A percentile compares a stretch with the other conserved stretches of the same genome.
Conservation (phyloP, 768 basidiomycete species). For the Exsudoporus frostii region DNA sequence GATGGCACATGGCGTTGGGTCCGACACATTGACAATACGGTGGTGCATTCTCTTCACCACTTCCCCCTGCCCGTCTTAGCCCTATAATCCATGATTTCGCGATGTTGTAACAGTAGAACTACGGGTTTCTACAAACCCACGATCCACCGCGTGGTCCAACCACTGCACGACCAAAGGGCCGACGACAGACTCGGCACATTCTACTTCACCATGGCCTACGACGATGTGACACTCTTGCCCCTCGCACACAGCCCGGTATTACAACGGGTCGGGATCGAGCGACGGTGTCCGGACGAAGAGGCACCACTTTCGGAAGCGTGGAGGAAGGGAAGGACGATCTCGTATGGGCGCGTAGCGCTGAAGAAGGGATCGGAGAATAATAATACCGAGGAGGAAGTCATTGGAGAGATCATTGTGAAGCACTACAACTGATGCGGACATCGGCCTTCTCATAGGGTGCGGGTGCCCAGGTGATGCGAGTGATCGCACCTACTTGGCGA, state of each 20-base stretch:
- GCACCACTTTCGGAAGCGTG: conserved; percentile 50
- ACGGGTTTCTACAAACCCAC: conserved; percentile 58
- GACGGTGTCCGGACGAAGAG: conserved; percentile 35
- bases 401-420: conserved; percentile 52
- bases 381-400: conserved; percentile 51
- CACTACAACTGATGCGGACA: conserved; percentile 46
- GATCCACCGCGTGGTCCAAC: conserved; percentile 61
- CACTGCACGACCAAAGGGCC: conserved; percentile 48
- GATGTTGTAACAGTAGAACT: not conserved
- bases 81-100: not conserved
- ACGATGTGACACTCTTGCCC: conserved; percentile 46
- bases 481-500: not conserved
- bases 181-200: conserved; percentile 51
- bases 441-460: not conserved
- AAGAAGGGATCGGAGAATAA: conserved; percentile 37
- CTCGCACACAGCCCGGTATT: conserved; percentile 47
- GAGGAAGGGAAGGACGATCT: conserved; percentile 46
- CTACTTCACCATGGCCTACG: conserved; percentile 54
- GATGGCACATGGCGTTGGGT: conserved; percentile 59
- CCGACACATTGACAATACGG: conserved; percentile 53
- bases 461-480: not conserved
- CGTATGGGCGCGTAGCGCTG: conserved; percentile 48
- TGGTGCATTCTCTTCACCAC: conserved; percentile 33
- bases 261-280: conserved; percentile 38
- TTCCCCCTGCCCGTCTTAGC: not conserved